Percentiles rank a stretch among this genome's conserved stretches.
phyloP scores from a whole-genome alignment of 805 yeast species.

The Yamadazyma nakazawae region DNA sequence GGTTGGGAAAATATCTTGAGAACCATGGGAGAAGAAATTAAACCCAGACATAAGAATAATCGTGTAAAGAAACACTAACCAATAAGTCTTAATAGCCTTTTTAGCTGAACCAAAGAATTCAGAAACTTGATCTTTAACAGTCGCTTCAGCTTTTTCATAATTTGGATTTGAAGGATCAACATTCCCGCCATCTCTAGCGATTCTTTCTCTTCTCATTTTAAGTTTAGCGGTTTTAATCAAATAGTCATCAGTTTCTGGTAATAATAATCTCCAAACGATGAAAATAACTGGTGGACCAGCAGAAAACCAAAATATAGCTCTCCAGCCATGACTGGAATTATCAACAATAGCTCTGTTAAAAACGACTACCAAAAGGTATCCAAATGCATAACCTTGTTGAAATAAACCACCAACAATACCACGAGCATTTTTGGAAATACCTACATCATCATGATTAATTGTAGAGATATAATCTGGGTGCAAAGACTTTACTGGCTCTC shows the following conservation, averaged over 20 bases:
- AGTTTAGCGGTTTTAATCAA: conserved; percentile 30
- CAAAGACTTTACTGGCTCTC: conserved; percentile 7
- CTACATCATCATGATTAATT: conserved; percentile 8
- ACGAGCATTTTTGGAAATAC: conserved; percentile 44
- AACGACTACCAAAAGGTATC: conserved; percentile 61
- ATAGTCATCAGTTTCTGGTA: conserved; percentile 51
- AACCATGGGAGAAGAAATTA: conserved; percentile 42
- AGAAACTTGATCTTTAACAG: conserved; percentile 16
- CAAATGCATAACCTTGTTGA: conserved; percentile 79
- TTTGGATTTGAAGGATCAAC: conserved; percentile 29
- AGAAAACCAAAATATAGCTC: conserved; percentile 65
- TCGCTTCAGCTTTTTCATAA: conserved; percentile 1
- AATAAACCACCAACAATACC: conserved; percentile 65
- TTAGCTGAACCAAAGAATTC: conserved; percentile 8
- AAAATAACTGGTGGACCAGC: conserved; percentile 50
- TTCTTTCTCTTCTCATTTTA: conserved; percentile 8
- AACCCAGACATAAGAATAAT: conserved; percentile 46
- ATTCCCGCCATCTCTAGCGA: conserved; percentile 10
- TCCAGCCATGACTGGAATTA: conserved; percentile 46
- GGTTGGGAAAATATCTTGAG: conserved; percentile 43
- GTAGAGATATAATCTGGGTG: conserved; percentile 8
- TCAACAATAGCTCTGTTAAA: conserved; percentile 59
- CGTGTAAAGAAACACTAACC: conserved; percentile 58
- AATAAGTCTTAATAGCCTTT: conserved; percentile 40
- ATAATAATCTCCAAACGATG: conserved; percentile 28